These are phyloP conservation scores for Talaromyces ruber DNA, from an alignment of 495 filamentous ascomycete species.

Conservation along the genomic window DNA sequence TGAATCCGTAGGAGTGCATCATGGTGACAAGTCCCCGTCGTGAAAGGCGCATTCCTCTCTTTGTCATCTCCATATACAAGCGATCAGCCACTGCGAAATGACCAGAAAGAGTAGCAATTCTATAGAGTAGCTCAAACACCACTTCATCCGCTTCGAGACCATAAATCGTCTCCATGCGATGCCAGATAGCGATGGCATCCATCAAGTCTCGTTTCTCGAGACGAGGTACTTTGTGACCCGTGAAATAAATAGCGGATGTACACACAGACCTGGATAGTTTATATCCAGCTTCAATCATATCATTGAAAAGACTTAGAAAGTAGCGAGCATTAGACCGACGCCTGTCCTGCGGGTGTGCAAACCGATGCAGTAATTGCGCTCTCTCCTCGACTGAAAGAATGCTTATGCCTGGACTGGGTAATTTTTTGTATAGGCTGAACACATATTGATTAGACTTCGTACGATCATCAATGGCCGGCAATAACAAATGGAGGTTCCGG, in stretches of 20 bases:
- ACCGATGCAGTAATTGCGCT: conserved; percentile 54
- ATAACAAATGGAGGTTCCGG: not conserved
- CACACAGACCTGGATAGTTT: conserved; percentile 60
- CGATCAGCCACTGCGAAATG: conserved; percentile 78
- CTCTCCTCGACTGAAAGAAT: conserved; percentile 51
- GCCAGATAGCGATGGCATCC: conserved; percentile 72
- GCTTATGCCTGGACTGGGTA: conserved; percentile 58
- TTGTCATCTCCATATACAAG: conserved; percentile 71
- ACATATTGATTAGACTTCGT: conserved; percentile 43
- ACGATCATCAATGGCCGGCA: conserved; percentile 26
- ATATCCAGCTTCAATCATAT: conserved; percentile 61
- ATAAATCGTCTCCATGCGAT: conserved; percentile 73
- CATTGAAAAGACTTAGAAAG: conserved; percentile 75
- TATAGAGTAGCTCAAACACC: conserved; percentile 89
- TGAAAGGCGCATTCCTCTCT: conserved; percentile 53
- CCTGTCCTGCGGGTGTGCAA: conserved; percentile 44
- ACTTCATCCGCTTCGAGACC: conserved; percentile 54
- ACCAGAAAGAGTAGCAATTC: conserved; percentile 74
- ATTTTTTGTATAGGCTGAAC: conserved; percentile 49
- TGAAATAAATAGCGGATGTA: conserved; percentile 75
- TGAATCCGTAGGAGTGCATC: conserved; percentile 75
- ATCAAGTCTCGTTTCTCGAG: conserved; percentile 58
- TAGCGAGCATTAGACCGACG: conserved; percentile 47
- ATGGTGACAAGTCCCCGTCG: conserved; percentile 69
- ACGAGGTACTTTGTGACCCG: conserved; percentile 56